These are phyloP conservation scores for Curvularia sp. DNA, from an alignment of 2,329 filamentous ascomycete genomes.

Conservation along the genomic window DNA sequence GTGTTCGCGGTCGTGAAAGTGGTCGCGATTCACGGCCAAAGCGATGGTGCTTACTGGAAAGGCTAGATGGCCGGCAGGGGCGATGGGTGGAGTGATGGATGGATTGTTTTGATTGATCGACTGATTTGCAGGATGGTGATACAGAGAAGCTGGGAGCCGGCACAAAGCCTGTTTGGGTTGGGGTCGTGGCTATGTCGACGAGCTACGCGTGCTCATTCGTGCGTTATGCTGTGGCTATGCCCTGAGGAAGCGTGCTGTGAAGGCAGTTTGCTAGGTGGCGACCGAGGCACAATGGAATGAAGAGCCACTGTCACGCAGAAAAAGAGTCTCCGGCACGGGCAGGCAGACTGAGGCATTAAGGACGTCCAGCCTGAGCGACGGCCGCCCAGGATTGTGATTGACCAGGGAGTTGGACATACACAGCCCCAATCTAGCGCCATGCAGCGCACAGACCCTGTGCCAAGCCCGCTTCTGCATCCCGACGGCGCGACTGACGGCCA, in stretches of 20 bases:
- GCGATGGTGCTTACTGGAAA: conserved; percentile 13
- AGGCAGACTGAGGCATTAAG: not conserved
- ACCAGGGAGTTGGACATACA: too few relatives aligned
- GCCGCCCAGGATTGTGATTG: not conserved
- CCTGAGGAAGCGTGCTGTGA: not conserved
- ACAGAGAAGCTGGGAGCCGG: conserved; percentile 9
- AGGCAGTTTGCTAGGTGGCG: not conserved
- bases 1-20: not conserved
- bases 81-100: conserved; percentile 2
- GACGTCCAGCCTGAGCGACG: not conserved
- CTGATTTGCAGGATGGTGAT: not conserved
- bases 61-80: conserved; percentile 6
- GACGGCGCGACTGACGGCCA: not conserved
- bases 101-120: not conserved
- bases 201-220: conserved; percentile 18
- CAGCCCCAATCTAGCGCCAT: not conserved
- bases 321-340: not conserved
- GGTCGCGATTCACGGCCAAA: not conserved
- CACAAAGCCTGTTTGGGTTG: not conserved
- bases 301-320: not conserved
- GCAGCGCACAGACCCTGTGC: not conserved
- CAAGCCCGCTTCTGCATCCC: conserved; percentile 7
- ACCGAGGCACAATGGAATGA: not conserved
- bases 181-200: conserved; percentile 18
- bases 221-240: conserved; percentile 8